Percentiles rank a stretch among this genome's conserved stretches.
These are phyloP conservation scores for Magnolia changhungtana DNA, from an alignment of 164 flowering plant species.

Conservation along the genomic window DNA sequence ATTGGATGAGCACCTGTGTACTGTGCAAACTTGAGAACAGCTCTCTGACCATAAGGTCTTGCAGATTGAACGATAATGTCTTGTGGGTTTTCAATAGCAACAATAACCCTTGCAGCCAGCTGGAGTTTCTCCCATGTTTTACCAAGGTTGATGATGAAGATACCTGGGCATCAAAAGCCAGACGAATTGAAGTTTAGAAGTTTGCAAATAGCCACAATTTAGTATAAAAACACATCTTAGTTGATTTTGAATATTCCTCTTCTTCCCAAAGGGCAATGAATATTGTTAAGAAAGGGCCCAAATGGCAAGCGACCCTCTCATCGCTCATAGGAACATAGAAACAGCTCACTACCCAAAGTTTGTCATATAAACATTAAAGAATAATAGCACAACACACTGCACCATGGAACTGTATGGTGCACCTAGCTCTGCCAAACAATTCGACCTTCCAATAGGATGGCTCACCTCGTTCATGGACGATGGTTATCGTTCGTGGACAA, in stretches of 20 bases:
- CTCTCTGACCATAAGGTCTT: slow-evolving; percentile 90
- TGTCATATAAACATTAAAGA: no score
- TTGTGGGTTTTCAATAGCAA: slow-evolving; percentile 80
- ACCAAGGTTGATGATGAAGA: slow-evolving; percentile 76
- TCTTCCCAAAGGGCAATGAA: neutral
- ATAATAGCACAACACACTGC: no score
- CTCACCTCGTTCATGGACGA: no score
- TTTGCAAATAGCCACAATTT: neutral
- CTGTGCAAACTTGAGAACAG: slow-evolving; percentile 81
- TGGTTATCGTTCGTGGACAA: no score
- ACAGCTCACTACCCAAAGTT: no score
- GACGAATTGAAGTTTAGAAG: no score
- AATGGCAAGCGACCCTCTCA: neutral
- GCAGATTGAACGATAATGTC: slow-evolving; percentile 95
- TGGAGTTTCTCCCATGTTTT: slow-evolving; percentile 92
- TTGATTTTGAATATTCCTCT: neutral
- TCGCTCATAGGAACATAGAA: neutral
- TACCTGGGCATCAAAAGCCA: slow-evolving; percentile 35
- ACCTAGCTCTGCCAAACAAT: no score
- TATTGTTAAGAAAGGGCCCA: neutral
- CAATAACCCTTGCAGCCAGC: slow-evolving; percentile 90
- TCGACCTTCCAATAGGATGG: no score
- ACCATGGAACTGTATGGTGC: no score
- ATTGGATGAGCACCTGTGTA: slow-evolving; percentile 78
- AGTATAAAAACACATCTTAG: neutral